Evolutionary conservation across 768 basidiomycete genomes (phyloP).

Genomic region (Galerina marginata): DNA sequence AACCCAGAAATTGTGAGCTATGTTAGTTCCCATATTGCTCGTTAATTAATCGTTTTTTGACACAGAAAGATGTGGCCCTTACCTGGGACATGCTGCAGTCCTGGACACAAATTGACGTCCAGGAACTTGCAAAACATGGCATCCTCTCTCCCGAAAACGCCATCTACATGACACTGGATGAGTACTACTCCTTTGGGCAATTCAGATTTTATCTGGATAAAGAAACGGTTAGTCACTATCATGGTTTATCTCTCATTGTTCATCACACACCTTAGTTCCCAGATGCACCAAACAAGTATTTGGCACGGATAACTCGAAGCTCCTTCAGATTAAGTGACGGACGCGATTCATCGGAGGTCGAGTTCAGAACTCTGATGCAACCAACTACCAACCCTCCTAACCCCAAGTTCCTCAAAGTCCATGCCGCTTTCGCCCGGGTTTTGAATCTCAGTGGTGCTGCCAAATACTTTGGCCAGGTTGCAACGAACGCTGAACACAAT

Average conservation of each 20-base stretch:
- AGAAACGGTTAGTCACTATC: background rate
- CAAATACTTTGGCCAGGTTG: conserved; percentile 9
- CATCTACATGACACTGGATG: conserved; percentile 19
- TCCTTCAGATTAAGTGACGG: background rate
- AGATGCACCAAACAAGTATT: conserved; percentile 19
- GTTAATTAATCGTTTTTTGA: conserved; percentile 5
- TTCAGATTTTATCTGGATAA: conserved; percentile 20
- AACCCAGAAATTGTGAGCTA: conserved; percentile 11
- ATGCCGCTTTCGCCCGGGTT: conserved; percentile 28
- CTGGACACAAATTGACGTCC: conserved; percentile 21
- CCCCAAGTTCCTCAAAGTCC: conserved; percentile 21
- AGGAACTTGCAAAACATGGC: conserved; percentile 7
- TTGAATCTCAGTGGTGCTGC: conserved; percentile 19
- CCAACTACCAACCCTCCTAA: conserved; percentile 17
- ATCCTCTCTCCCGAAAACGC: conserved; percentile 23
- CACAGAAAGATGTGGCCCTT: conserved; percentile 1
- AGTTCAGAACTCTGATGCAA: conserved; percentile 15
- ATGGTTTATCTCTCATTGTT: background rate
- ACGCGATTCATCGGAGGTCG: conserved; percentile 2
- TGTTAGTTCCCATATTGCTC: background rate
- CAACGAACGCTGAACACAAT: no score
- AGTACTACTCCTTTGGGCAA: conserved; percentile 7
- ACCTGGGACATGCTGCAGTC: conserved; percentile 18
- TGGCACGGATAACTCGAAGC: conserved; percentile 9
- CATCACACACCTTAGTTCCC: conserved; percentile 14